Conservation (phyloP, 2,329 filamentous ascomycete genomes). For the Calonectria ilicicola region DNA sequence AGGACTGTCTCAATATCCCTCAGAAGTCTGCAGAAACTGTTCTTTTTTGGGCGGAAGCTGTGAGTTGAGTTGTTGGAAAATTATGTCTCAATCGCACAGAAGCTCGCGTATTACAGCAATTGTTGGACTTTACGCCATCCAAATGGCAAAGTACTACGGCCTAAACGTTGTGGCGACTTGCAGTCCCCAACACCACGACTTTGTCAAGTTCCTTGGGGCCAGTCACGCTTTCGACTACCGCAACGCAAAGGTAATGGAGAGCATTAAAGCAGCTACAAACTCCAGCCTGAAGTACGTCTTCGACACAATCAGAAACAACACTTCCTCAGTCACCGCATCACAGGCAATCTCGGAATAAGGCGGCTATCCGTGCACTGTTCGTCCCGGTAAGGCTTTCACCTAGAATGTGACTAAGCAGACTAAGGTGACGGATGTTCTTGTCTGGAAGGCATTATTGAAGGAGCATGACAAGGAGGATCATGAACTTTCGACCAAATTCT, state of each 20-base stretch:
- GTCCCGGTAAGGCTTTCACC: slow-evolving; percentile 52
- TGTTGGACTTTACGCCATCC: slow-evolving; percentile 50
- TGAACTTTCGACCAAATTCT: neutral
- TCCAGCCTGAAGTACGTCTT: neutral
- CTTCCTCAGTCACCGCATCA: neutral
- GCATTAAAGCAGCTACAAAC: neutral
- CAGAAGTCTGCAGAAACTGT: neutral
- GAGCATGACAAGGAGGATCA: neutral
- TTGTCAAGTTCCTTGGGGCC: slow-evolving; percentile 45
- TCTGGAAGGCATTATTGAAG: slow-evolving; percentile 54
- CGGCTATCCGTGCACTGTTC: slow-evolving; percentile 51
- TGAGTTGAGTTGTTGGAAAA: neutral
- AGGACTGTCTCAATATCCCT: neutral
- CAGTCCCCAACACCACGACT: slow-evolving; percentile 44
- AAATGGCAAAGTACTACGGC: slow-evolving; percentile 46
- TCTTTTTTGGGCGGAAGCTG: slow-evolving; percentile 1
- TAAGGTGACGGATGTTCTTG: slow-evolving; percentile 52
- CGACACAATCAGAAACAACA: neutral
- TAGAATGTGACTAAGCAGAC: slow-evolving; percentile 45
- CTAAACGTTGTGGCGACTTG: slow-evolving; percentile 49
- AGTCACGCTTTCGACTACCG: neutral
- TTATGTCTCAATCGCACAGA: no score
- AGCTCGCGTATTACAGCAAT: slow-evolving; percentile 40
- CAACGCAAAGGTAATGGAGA: neutral
- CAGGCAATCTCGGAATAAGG: neutral